Conservation (phyloP, 805 yeast genomes). For the Cyberlindnera suaveolens region DNA sequence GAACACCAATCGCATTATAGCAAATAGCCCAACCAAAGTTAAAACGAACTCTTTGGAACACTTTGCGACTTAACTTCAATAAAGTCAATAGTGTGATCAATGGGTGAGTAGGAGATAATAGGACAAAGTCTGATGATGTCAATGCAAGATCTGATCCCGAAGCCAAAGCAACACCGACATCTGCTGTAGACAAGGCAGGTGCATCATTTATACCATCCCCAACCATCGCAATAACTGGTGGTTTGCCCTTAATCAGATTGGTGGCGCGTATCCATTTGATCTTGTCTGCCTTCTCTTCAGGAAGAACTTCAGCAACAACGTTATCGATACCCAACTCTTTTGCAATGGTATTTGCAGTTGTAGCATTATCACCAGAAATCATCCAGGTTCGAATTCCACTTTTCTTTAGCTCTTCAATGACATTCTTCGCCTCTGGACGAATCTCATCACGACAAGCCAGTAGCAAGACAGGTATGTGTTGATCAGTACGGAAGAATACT, state of each 20-base stretch:
- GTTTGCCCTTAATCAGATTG: slow-evolving; percentile 18
- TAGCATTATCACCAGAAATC: slow-evolving; percentile 69
- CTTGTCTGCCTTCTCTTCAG: slow-evolving; percentile 63
- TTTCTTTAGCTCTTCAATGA: slow-evolving; percentile 35
- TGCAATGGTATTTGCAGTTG: slow-evolving; percentile 66
- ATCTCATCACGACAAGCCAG: slow-evolving; percentile 58
- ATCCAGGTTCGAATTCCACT: slow-evolving; percentile 57
- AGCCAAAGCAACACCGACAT: slow-evolving; percentile 72
- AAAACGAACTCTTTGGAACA: slow-evolving; percentile 47
- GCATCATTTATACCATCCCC: slow-evolving; percentile 86
- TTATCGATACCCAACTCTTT: slow-evolving; percentile 52
- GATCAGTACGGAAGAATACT: slow-evolving; percentile 23
- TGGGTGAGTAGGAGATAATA: slow-evolving; percentile 48
- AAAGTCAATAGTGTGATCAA: slow-evolving; percentile 47
- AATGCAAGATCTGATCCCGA: slow-evolving; percentile 73
- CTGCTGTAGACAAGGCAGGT: slow-evolving; percentile 69
- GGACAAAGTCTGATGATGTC: slow-evolving; percentile 67
- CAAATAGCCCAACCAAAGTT: slow-evolving; percentile 56
- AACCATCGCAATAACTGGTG: slow-evolving; percentile 52
- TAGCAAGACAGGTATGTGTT: slow-evolving; percentile 37
- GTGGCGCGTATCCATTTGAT: slow-evolving; percentile 49
- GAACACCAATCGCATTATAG: slow-evolving; percentile 51
- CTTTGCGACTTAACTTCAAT: slow-evolving; percentile 43
- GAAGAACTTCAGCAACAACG: slow-evolving; percentile 66
- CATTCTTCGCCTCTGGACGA: slow-evolving; percentile 49